Conservation (phyloP, 2,329 filamentous ascomycete genomes). For the Ophiostoma quercus region DNA sequence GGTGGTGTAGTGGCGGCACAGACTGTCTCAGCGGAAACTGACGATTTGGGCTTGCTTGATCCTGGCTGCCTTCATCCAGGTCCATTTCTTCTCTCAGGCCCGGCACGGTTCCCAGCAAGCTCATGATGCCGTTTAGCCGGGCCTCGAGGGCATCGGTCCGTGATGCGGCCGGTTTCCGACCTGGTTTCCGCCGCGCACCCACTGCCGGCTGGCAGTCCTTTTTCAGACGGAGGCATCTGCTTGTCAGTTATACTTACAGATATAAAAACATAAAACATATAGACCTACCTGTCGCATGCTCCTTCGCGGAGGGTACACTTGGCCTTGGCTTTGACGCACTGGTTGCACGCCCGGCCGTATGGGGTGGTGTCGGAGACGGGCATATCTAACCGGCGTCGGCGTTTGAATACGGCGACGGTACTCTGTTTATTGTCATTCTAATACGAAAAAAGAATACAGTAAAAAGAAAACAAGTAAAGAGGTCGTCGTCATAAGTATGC, state of each 20-base stretch:
- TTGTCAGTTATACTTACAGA: not conserved
- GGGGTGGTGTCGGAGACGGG: slow-evolving; percentile 15
- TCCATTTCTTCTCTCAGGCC: not conserved
- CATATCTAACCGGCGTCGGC: not conserved
- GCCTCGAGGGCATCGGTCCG: slow-evolving; percentile 21
- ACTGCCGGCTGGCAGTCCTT: slow-evolving; percentile 21
- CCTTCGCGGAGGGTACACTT: slow-evolving; percentile 19
- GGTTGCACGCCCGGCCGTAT: slow-evolving; percentile 21
- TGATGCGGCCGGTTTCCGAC: slow-evolving; percentile 20
- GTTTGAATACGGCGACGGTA: not conserved
- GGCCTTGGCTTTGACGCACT: slow-evolving; percentile 23
- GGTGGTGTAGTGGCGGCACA: not conserved
- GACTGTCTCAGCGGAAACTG: not conserved
- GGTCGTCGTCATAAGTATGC: not conserved
- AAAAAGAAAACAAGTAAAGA: slow-evolving; percentile 9
- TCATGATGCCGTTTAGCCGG: slow-evolving; percentile 22
- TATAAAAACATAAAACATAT: not conserved
- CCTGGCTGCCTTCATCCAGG: not conserved
- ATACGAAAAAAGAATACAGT: not conserved
- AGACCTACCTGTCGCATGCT: slow-evolving; percentile 21
- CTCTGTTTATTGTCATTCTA: no score
- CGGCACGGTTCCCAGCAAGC: slow-evolving; percentile 13
- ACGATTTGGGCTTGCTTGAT: not conserved
- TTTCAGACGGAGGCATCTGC: slow-evolving; percentile 17
- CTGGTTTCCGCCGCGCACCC: slow-evolving; percentile 20